phyloP scores from a whole-genome alignment of 1,139 yeast genomes.

The Kodamaea fungicola region DNA sequence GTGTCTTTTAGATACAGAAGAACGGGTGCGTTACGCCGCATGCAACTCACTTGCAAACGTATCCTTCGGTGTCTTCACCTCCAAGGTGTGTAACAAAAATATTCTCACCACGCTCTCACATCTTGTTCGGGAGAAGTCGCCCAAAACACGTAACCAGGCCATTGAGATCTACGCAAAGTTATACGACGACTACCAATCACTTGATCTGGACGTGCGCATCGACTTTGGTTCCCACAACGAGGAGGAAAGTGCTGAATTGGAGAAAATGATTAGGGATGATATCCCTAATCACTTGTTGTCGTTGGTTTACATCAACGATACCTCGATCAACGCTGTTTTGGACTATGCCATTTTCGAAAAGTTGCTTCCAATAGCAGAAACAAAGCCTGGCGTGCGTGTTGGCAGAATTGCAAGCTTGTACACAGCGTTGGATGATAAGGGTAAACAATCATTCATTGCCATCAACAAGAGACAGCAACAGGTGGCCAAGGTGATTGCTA shows the following conservation, averaged over 20 bases:
- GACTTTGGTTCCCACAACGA: conserved; percentile 25
- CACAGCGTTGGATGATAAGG: conserved; percentile 50
- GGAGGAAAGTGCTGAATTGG: conserved; percentile 34
- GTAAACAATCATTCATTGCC: conserved; percentile 65
- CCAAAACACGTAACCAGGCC: conserved; percentile 62
- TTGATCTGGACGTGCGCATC: conserved; percentile 3
- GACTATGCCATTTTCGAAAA: conserved; percentile 61
- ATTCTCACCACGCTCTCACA: conserved; percentile 56
- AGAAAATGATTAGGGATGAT: conserved; percentile 31
- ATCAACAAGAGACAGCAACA: conserved; percentile 67
- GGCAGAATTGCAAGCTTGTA: conserved; percentile 50
- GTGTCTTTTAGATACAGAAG: conserved; percentile 74
- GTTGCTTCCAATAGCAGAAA: conserved; percentile 53
- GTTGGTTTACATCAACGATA: conserved; percentile 73
- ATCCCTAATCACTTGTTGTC: conserved; percentile 69
- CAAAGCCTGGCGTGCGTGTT: conserved; percentile 46
- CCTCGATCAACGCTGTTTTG: conserved; percentile 61
- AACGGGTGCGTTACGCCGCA: conserved; percentile 64
- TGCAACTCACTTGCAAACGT: conserved; percentile 45
- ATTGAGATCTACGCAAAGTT: conserved; percentile 54
- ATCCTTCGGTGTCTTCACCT: conserved; percentile 38
- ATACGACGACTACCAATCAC: conserved; percentile 37
- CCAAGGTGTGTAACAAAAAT: conserved; percentile 41
- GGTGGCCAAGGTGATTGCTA: conserved; percentile 39
- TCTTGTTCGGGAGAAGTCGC: conserved; percentile 66